Base-by-base conservation (phyloP, 495 filamentous ascomycete genomes). In the Penicillium atrosanguineum region DNA sequence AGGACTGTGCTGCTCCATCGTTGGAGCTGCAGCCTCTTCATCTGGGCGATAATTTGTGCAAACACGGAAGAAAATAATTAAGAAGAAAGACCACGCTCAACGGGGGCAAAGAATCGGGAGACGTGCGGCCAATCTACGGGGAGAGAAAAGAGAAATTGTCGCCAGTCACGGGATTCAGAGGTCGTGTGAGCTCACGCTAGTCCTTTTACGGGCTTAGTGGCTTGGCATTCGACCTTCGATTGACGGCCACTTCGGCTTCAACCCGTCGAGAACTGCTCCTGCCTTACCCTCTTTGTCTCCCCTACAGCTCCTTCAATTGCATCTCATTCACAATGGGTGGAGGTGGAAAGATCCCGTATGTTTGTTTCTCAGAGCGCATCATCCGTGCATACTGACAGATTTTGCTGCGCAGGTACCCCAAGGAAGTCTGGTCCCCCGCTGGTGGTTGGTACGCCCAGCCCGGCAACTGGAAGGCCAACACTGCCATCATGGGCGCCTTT, bases 381-480 rank as follows among this genome's bases (percentile, higher is more conserved):
- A 42, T 26, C 21, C 38, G 16, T 51, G 40, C 34, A 48, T 54
- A 42, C 71, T 71, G 44, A 71, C 61, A 44, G 29, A 55, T 55
- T 36, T 18, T 46, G 44, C 44, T 48, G 31, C 56, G 26, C 64
- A 97, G 93, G 67, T 97, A 96, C 74, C 94, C 94, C 67, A 96
- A 96, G 79, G 91, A 98, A 79, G 89, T 98, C 78, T 98, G 94
- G 94, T 97, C 94, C 65, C 94, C 94, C 53, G 81, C 94, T 52
- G 94, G 94, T 78, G 94, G 94, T 64, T 98, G 95, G 94, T 98
- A 98, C 74, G 74, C 86, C 28, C 93, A 91, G 69, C 94, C 94
- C 9, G 76, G 77, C 57, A 98, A 98, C 80, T 98, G 95, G 95
- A 95, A 87, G 71, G 68, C 75, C 37, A 98, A 98, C 75, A 98